Evolutionary conservation across 306 rosid species (phyloP).

Genomic region (Styphnolobium japonicum): DNA sequence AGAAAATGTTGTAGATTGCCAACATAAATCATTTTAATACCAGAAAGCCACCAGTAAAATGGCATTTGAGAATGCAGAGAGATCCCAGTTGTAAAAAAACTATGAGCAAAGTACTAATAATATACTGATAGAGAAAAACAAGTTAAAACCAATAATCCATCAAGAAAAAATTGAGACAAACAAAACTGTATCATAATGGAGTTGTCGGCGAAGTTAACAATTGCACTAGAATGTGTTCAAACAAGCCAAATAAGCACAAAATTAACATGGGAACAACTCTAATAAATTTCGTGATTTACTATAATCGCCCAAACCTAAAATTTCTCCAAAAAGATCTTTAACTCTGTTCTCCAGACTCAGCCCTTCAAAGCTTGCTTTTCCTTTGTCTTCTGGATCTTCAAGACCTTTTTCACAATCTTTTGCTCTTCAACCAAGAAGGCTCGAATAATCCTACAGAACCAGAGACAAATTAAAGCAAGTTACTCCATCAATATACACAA

Average conservation of each 20-base stretch:
- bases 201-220: slow-evolving; percentile 31
- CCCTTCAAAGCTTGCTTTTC: slow-evolving; percentile 47
- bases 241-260: neutral
- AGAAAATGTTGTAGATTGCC: neutral
- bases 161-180: slow-evolving; percentile 14
- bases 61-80: neutral
- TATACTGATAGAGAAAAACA: neutral
- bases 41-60: neutral
- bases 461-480: neutral
- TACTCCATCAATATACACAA: neutral
- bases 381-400: slow-evolving; percentile 64
- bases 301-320: slow-evolving; percentile 26
- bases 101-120: neutral
- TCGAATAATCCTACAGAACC: slow-evolving; percentile 46
- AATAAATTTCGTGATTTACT: slow-evolving; percentile 2
- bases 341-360: slow-evolving; percentile 14
- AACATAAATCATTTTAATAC: neutral
- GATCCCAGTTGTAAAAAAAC: neutral
- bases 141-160: neutral
- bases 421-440: slow-evolving; percentile 69
- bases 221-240: slow-evolving; percentile 14
- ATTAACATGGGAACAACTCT: slow-evolving; percentile 19
- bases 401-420: slow-evolving; percentile 65
- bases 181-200: slow-evolving; percentile 39
- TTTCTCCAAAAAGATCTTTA: slow-evolving; percentile 14